Evolutionary conservation across 2,329 filamentous ascomycete species (phyloP), one percentile per base, ranked within the genome.

Genomic region (Microdochium nivale): DNA sequence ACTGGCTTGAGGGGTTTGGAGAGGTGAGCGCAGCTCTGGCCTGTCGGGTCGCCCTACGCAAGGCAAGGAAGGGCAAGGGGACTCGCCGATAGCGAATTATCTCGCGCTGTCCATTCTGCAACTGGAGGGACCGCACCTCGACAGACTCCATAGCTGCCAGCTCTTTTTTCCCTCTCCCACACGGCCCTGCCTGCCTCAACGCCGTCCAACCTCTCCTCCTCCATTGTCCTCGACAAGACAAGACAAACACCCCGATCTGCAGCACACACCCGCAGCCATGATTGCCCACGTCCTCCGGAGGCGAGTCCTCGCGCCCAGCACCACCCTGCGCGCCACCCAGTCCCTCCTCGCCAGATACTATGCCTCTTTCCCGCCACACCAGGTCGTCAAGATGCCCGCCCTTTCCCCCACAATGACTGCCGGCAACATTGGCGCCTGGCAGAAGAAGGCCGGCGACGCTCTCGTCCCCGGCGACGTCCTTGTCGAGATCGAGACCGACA

Each of bases 401-500:
- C 80, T 99, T 65, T 99, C 94, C 57, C 94, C 94, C 51, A 99
- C 94, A 62, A 99, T 99, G 94, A 91, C 88, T 58, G 79, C 88
- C 56, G 94, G 94, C 69, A 96, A 95, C 77, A 95, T 99, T 71
- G 95, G 94, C 64, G 77, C 84, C 58, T 99, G 94, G 94, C 90
- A 97, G 78, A 99, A 97, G 83, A 95, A 96, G 78, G 79, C 84
- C 60, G 94, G 94, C 67, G 94, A 99, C 71, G 67, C 77, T 56
- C 85, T 99, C 70, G 77, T 82, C 53, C 91, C 95, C 50, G 94
- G 94, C 69, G 94, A 99, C 69, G 94, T 99, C 47, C 77, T 99
- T 61, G 91, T 96, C 61, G 91, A 96, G 79, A 96, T 97, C 65
- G 94, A 99, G 81, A 99, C 94, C 63, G 94, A 99, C 75, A 99